Conservation (phyloP, 345 rosid genomes). For the Boechera retrofracta region DNA sequence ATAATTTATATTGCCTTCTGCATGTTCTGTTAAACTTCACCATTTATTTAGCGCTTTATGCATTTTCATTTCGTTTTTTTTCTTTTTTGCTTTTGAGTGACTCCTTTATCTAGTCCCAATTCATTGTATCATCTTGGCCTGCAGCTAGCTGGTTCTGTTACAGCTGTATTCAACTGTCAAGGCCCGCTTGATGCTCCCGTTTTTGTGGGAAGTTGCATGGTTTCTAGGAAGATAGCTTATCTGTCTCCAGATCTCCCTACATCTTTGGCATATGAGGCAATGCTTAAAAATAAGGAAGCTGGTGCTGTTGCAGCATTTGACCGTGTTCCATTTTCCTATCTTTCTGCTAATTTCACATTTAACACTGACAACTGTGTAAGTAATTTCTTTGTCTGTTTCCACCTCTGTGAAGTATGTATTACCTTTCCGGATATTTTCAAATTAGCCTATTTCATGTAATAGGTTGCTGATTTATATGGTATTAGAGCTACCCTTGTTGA, state of each 20-base stretch:
- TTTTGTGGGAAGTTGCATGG: conserved; percentile 98
- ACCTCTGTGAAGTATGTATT: conserved; percentile 12
- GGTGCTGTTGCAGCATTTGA: conserved; percentile 99
- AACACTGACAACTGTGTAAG: conserved; percentile 95
- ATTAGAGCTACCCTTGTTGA: conserved; percentile 98
- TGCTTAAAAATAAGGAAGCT: conserved; percentile 90
- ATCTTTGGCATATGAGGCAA: conserved; percentile 82
- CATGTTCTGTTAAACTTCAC: conserved; percentile 18
- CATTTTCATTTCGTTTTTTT: not conserved
- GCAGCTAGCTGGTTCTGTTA: conserved; percentile 97
- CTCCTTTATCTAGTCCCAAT: conserved; percentile 16
- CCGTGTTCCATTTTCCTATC: conserved; percentile 93
- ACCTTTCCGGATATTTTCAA: conserved; percentile 18
- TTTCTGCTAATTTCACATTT: conserved; percentile 95
- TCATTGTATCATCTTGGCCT: conserved; percentile 44
- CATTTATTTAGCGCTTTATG: not conserved
- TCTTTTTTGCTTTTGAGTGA: not conserved
- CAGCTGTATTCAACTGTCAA: conserved; percentile 98
- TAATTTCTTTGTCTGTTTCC: conserved; percentile 32
- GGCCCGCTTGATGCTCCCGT: conserved; percentile 95
- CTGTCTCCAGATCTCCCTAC: conserved; percentile 65
- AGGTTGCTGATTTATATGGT: conserved; percentile 98
- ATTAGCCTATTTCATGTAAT: conserved; percentile 34
- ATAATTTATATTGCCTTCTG: conserved; percentile 40
- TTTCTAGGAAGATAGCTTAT: conserved; percentile 80